Conservation (phyloP, 148 eudicot species). For the Silene uniflora region DNA sequence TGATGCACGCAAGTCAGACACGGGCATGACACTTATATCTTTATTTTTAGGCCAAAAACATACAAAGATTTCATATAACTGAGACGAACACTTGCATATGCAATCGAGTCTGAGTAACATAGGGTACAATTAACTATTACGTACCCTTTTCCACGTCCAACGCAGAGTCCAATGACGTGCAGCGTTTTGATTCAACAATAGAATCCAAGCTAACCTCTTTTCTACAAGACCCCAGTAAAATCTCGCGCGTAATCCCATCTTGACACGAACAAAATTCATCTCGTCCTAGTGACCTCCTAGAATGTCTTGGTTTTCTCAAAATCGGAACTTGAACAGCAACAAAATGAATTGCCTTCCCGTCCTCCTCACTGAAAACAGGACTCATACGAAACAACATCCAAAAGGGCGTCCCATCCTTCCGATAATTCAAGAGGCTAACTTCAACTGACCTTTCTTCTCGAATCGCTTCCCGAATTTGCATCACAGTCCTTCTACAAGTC, state of each 20-base stretch:
- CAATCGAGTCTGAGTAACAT: too few species aligned
- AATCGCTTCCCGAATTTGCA: constrained; percentile 87
- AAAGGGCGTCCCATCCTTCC: constrained; percentile 79
- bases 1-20: too few species aligned
- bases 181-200: constrained; percentile 25
- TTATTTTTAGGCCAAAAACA: background rate
- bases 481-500: constrained; percentile 64
- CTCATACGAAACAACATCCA: constrained; percentile 87
- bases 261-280: constrained; percentile 36
- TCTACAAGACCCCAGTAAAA: constrained; percentile 52
- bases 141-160: constrained; percentile 49
- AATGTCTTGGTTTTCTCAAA: constrained; percentile 35
- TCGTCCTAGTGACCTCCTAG: constrained; percentile 32
- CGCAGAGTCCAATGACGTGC: constrained; percentile 29
- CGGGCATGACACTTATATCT: too few species aligned
- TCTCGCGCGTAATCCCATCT: constrained; percentile 34
- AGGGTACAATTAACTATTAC: background rate
- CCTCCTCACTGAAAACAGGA: constrained; percentile 72
- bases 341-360: constrained; percentile 71
- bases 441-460: constrained; percentile 63
- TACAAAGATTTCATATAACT: background rate
- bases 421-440: constrained; percentile 69
- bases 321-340: constrained; percentile 86
- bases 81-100: too few species aligned
- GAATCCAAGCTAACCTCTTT: constrained; percentile 58